phyloP scores from a whole-genome alignment of 495 filamentous ascomycete genomes.

The Annulohypoxylon stygium region DNA sequence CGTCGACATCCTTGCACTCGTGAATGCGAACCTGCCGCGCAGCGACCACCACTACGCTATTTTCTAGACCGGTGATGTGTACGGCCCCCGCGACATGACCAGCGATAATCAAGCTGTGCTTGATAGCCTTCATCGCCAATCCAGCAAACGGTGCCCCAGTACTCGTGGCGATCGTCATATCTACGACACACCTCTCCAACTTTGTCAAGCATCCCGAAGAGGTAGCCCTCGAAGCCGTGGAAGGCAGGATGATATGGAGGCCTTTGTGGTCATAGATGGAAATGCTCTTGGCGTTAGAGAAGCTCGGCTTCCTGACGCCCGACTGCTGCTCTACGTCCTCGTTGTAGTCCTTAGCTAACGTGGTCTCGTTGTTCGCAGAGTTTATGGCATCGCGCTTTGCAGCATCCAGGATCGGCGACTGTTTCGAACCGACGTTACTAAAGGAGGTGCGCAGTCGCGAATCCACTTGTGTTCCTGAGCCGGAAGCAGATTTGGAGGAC shows the following conservation, averaged over 20 bases:
- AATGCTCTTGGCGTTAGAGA: slow-evolving; percentile 71
- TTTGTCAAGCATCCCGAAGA: slow-evolving; percentile 79
- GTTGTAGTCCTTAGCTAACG: slow-evolving; percentile 63
- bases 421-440: slow-evolving; percentile 36
- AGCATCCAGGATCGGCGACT: slow-evolving; percentile 32
- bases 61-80: slow-evolving; percentile 81
- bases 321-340: slow-evolving; percentile 57
- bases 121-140: slow-evolving; percentile 77
- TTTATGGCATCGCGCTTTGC: slow-evolving; percentile 52
- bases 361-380: slow-evolving; percentile 44
- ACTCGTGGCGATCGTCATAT: slow-evolving; percentile 77
- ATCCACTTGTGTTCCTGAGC: slow-evolving; percentile 25
- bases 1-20: slow-evolving; percentile 78
- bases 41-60: slow-evolving; percentile 79
- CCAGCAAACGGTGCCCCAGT: slow-evolving; percentile 77
- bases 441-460: slow-evolving; percentile 36
- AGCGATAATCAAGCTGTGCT: slow-evolving; percentile 76
- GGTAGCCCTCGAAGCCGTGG: slow-evolving; percentile 73
- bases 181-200: slow-evolving; percentile 79
- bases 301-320: slow-evolving; percentile 68
- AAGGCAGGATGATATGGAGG: slow-evolving; percentile 79
- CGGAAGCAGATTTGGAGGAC: slow-evolving; percentile 32
- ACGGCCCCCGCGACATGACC: slow-evolving; percentile 82
- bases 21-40: slow-evolving; percentile 93
- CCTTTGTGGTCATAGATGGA: slow-evolving; percentile 71